Conservation (phyloP, 257 asterid species). For the Solanum neorickii region DNA sequence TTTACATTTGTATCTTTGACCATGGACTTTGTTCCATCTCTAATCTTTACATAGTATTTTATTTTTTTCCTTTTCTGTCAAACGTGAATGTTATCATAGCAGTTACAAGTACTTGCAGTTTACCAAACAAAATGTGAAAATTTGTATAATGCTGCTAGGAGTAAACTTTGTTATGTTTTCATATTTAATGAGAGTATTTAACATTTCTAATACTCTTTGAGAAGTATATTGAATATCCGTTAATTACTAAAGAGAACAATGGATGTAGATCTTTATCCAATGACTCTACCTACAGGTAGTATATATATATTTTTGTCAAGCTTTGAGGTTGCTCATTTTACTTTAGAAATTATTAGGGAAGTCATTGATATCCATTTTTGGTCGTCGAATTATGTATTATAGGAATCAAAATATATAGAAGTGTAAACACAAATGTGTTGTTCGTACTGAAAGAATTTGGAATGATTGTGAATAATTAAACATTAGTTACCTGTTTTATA, state of each 20-base stretch:
- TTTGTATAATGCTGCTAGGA: neutral
- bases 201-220: neutral
- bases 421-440: neutral
- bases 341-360: neutral
- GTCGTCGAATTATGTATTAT: neutral
- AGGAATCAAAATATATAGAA: neutral
- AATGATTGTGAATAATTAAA: neutral
- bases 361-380: neutral
- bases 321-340: neutral
- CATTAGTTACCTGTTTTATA: no score
- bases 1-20: neutral
- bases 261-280: neutral
- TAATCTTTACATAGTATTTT: neutral
- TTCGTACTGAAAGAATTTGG: neutral
- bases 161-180: neutral
- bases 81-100: no score
- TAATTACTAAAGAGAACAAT: neutral
- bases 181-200: neutral
- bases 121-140: neutral
- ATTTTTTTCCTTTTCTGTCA: no score
- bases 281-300: neutral
- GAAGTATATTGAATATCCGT: neutral
- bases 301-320: neutral
- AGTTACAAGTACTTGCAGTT: no score
- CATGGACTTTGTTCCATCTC: neutral